Base-by-base conservation (phyloP, 768 basidiomycete species). In the Pleurotus platypus region DNA sequence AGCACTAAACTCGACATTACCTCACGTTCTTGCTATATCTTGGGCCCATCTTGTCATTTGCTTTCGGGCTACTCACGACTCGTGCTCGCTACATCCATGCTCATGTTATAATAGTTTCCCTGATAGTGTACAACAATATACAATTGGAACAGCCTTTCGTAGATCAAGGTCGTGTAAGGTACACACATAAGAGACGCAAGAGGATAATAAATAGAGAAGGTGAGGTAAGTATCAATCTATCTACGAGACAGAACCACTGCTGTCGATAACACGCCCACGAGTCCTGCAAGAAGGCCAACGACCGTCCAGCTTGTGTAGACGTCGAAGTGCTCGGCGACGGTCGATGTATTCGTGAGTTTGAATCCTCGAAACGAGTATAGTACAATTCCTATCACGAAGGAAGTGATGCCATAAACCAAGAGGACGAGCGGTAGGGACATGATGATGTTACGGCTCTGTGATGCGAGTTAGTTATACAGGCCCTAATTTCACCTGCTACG, bases 341-440 rank as follows among this genome's bases (percentile, higher is more conserved):
- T 65, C 1, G 67, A 63, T 16, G 74, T 71, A 38, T 72, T 67
- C n/a, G 75, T 72, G 16, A 75, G 47, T 0, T 76, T 73, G 2
- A 72, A 66, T 0, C 81, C 86, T 4, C 82, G 72, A 69, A 88
- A 83, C 0, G 85, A 82, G 66, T 89, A 90, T 22, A 90, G 58
- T 0, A 83, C 78, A 24, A 90, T 75, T 0, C 80, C 89, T 0
- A 81, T 75, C 38, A 90, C 70, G 71, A 92, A 88, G 1, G 81
- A 86, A 1, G 84, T 76, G 59, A 90, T 77, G 1, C 87, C 81
- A 67, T 90, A 92, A 0, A 83, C 80, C 35, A 91, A 72, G 61
- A 90, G 85, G 24, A 90, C 87, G 18, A 89, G 72, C 0, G 90
- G 90, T 11, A 91, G 78, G 0, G 90, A 88, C 58, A 89, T 74